Base-by-base conservation (phyloP, 2,329 filamentous ascomycete genomes). In the Diaporthe sp. region DNA sequence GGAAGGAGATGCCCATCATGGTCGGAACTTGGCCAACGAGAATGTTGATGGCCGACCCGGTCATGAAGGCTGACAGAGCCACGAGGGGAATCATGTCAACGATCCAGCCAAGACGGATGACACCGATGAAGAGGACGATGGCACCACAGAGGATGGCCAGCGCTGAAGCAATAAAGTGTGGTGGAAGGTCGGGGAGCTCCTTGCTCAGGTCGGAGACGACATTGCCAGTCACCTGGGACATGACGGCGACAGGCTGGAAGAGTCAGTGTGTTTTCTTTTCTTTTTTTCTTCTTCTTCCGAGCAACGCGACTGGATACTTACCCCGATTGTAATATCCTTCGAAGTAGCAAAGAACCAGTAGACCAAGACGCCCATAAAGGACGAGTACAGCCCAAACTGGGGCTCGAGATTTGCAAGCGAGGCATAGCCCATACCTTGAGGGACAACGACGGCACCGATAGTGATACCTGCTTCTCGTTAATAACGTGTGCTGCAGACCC, bases 301-400 rank as follows among this genome's bases (percentile, higher is more conserved):
- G 2, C 66, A 78, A 66, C 9, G 5, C 17, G 59, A 39, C 4
- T 30, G 5, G 42, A 77, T 2, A 89, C 92, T 85, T 87, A 94
- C 93, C 22, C 96, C 96, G 73, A 98, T 98, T 13, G 96, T 98
- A 80, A 99, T 98, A 83, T 99, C 96, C 82, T 98, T 99, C 19
- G 96, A 98, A 0, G 97, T 99, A 44, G 96, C 97, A 80, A 98
- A 98, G 81, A 98, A 94, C 96, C 96, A 98, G 84, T 99, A 99
- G 75, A 98, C 88, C 76, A 98, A 83, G 22, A 97, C 96, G 68
- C 96, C 97, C 89, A 98, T 97, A 81, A 99, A 98, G 0, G 96
- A 98, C 0, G 96, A 97, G 84, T 97, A 97, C 0, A 98, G 89
- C 70, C 96, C 96, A 80, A 92, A 98, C 81, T 98, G 89, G 8